A percentile compares a stretch with the other conserved stretches of the same genome.
phyloP scores from a whole-genome alignment of 2,329 filamentous ascomycete genomes.

The Drechslerella stenobrocha region DNA sequence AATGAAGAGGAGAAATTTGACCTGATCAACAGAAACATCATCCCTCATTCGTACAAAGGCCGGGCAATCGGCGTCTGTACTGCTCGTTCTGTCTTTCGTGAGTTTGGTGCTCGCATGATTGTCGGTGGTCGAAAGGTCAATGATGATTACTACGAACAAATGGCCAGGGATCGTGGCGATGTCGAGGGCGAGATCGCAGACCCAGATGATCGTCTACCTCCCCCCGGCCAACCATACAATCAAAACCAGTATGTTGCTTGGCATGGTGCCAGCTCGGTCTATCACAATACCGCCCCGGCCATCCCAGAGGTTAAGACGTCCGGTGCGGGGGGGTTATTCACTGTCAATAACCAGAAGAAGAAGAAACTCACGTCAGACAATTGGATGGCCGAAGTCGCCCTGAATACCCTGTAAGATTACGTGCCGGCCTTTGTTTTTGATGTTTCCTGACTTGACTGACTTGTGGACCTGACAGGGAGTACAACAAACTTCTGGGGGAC shows the following conservation, averaged over 20 bases:
- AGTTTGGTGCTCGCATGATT: constrained; percentile 92
- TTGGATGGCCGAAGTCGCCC: constrained; percentile 19
- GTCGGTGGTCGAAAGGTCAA: constrained; percentile 82
- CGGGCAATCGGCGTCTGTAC: constrained; percentile 96
- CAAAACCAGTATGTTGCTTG: constrained; percentile 98
- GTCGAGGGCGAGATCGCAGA: constrained; percentile 90
- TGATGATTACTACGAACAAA: constrained; percentile 85
- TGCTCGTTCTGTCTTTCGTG: constrained; percentile 91
- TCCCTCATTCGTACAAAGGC: constrained; percentile 97
- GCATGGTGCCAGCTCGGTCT: constrained; percentile 95
- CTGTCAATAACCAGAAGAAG: constrained; percentile 37
- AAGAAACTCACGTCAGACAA: constrained; percentile 41
- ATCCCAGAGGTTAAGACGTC: constrained; percentile 67
- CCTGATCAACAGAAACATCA: constrained; percentile 91
- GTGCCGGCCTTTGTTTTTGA: neutral
- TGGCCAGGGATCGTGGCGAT: constrained; percentile 73
- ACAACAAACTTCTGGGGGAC: constrained; percentile 28
- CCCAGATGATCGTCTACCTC: constrained; percentile 77
- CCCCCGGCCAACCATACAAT: constrained; percentile 80
- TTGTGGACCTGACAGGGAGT: constrained; percentile 12
- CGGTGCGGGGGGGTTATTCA: constrained; percentile 30
- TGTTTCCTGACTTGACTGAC: constrained; percentile 7
- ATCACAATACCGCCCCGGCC: constrained; percentile 81
- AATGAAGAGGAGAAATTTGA: constrained; percentile 93
- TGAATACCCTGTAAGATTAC: constrained; percentile 27